Percentiles rank a stretch among this genome's conserved stretches.
Conservation (phyloP, 2,329 filamentous ascomycete species). For the Fusarium decemcellulare region DNA sequence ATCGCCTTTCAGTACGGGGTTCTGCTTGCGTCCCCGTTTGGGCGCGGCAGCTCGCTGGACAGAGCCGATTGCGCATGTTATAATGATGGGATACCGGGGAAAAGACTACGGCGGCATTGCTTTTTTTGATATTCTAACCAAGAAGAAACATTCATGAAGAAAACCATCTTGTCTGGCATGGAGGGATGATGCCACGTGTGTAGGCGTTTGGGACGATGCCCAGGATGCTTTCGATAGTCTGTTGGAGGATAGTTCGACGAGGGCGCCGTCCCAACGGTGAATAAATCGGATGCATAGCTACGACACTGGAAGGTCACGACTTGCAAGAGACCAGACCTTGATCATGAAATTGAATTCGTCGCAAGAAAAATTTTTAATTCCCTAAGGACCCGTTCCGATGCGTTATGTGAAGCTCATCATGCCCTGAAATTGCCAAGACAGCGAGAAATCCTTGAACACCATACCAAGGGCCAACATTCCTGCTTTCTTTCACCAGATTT, state of each 20-base stretch:
- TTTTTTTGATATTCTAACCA: conserved; percentile 28
- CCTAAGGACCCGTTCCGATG: conserved; percentile 56
- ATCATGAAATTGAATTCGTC: conserved; percentile 50
- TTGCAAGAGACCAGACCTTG: conserved; percentile 42
- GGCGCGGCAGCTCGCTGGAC: conserved; percentile 26
- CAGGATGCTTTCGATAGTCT: conserved; percentile 14
- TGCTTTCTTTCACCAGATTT: conserved; percentile 37
- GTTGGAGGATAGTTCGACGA: background rate
- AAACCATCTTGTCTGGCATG: conserved; percentile 17
- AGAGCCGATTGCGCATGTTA: conserved; percentile 30
- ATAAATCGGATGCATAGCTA: conserved; percentile 6
- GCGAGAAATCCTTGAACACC: conserved; percentile 57
- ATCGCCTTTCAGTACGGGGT: conserved; percentile 14
- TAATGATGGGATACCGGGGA: conserved; percentile 39
- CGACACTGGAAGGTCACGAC: conserved; percentile 30
- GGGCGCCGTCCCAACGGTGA: conserved; percentile 7
- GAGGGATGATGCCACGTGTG: conserved; percentile 18
- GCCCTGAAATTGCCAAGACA: conserved; percentile 53
- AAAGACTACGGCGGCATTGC: conserved; percentile 30
- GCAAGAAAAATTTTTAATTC: conserved; percentile 54
- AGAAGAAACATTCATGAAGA: conserved; percentile 31
- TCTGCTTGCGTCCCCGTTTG: conserved; percentile 20
- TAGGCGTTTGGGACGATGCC: conserved; percentile 16
- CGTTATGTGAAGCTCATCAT: conserved; percentile 55
- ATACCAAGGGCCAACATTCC: conserved; percentile 49